These are phyloP conservation scores for Berkeleyomyces basicola DNA, from an alignment of 2,329 filamentous ascomycete species.

Conservation along the genomic window DNA sequence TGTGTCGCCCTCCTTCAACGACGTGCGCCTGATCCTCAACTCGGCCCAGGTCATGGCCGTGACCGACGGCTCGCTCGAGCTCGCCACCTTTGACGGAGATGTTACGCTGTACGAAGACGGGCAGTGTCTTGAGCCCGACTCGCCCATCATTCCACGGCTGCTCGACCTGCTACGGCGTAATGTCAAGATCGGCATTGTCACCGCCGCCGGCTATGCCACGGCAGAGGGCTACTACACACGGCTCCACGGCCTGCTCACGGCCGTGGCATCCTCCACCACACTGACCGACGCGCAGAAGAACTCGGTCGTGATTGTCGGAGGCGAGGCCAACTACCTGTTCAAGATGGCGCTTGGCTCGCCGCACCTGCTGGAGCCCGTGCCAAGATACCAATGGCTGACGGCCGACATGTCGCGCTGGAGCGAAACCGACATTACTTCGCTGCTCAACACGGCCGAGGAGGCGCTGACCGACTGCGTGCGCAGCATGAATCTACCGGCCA, in stretches of 20 bases:
- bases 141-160: constrained; percentile 55
- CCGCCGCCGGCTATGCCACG: constrained; percentile 85
- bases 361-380: constrained; percentile 51
- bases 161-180: constrained; percentile 57
- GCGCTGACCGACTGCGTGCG: constrained; percentile 68
- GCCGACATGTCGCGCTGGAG: constrained; percentile 65
- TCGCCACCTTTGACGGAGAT: constrained; percentile 95
- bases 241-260: constrained; percentile 72
- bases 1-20: constrained; percentile 93
- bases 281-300: constrained; percentile 53
- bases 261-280: constrained; percentile 42
- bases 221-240: constrained; percentile 74
- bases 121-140: constrained; percentile 55
- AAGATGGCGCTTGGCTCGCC: constrained; percentile 50
- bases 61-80: constrained; percentile 57
- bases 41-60: constrained; percentile 88
- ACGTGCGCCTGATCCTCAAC: constrained; percentile 82
- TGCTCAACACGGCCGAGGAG: constrained; percentile 80
- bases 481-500: constrained; percentile 63
- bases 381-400: constrained; percentile 53
- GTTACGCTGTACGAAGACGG: constrained; percentile 93
- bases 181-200: constrained; percentile 80
- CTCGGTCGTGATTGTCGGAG: constrained; percentile 81
- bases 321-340: constrained; percentile 92
- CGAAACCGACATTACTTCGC: constrained; percentile 54